Base-by-base conservation (phyloP, 805 yeast genomes). In the Pichia paraexigua region DNA sequence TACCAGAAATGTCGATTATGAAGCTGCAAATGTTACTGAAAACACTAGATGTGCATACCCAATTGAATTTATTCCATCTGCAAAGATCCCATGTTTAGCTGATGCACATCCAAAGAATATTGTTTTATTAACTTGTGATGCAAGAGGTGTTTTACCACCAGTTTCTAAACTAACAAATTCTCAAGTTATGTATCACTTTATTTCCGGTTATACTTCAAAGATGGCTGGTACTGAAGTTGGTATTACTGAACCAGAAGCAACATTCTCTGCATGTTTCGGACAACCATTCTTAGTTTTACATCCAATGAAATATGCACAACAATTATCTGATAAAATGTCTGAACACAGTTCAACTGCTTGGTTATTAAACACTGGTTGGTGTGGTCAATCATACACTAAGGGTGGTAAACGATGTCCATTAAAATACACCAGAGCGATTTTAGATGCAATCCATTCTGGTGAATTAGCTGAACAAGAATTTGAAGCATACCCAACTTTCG, bases 211-310 rank as follows among this genome's bases (percentile, higher is more conserved):
- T 80, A 92, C 99, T 56, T 92, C 98, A 51, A 92, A 94, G 82
- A 92, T 92, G 96, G 97, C 99, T 56, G 98, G 98, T 71, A 92
- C 99, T 49, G 99, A 92, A 75, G 95, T 88, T 71, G 99, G 99
- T 72, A 88, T 92, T 59, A 91, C 97, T 56, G 97, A 92, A 75
- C 98, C 99, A 56, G 90, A 87, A 72, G 96, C 97, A 52, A 89
- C 97, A 20, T 92, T 92, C 82, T 87, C 96, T 56, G 96, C 99
- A 50, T 92, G 99, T 77, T 92, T 91, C 71, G 99, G 98, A 67
- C 98, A 92, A 77, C 99, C 99, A 58, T 92, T 92, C 86, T 78
- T 92, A 73, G 97, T 92, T 37, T 77, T 92, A 71, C 99, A 92
- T 73, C 99, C 99, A 71, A 92, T 92, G 91, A 85, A 84, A 71